Conservation (phyloP, 495 filamentous ascomycete species). For the Hyaloscypha hepaticicola region DNA sequence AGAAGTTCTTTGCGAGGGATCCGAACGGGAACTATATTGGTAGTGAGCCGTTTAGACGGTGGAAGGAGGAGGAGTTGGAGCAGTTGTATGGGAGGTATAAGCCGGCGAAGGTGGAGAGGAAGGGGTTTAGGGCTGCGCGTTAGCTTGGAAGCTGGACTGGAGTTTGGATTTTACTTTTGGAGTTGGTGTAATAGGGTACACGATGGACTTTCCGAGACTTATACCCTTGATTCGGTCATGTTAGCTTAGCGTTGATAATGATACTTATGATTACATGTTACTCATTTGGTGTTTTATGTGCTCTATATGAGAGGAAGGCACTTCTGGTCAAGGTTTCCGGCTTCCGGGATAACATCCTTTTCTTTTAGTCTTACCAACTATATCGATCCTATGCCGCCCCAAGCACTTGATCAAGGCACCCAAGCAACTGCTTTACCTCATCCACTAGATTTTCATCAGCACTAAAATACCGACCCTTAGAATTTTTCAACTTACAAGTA, state of each 20-base stretch:
- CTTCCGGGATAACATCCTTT: too few relatives aligned
- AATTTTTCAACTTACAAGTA: constrained; percentile 51
- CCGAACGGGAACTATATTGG: constrained; percentile 25
- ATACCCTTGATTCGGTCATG: neutral
- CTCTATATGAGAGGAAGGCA: too few relatives aligned
- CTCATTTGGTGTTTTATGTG: too few relatives aligned
- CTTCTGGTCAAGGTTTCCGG: too few relatives aligned
- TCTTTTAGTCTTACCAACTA: too few relatives aligned
- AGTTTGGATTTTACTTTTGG: neutral
- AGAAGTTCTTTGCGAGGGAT: constrained; percentile 31
- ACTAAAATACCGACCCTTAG: neutral
- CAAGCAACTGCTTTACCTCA: constrained; percentile 53
- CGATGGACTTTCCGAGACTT: neutral
- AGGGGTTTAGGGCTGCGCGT: neutral
- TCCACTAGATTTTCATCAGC: constrained; percentile 43
- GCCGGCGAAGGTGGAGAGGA: constrained; percentile 10
- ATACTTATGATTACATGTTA: too few relatives aligned
- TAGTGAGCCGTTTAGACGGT: constrained; percentile 24
- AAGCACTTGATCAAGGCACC: constrained; percentile 39
- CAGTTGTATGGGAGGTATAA: constrained; percentile 23
- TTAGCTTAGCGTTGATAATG: neutral
- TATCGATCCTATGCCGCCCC: constrained; percentile 2
- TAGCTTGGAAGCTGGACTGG: neutral
- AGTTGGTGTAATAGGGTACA: neutral
- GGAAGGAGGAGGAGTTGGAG: constrained; percentile 29